Conservation (phyloP, 129 eudicot genomes). For the Helianthus annuus region HanXRQr2.0-SUNRISE NC_035449.2:3581657-3582156, state of each 20-base stretch:
- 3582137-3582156: conserved; percentile 44
- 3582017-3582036: conserved; percentile 6
- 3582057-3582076: conserved; percentile 16
- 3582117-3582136: conserved; percentile 60
- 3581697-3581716: not conserved
- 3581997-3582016: conserved; percentile 21
- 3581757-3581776: conserved; percentile 19
- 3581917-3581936: conserved; percentile 19
- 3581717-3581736: conserved; percentile 17
- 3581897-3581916: conserved; percentile 4
- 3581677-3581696: too few relatives aligned
- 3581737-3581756: conserved; percentile 3
- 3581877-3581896: conserved; percentile 10
- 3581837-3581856: too few relatives aligned
- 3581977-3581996: not conserved
- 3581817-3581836: not conserved
- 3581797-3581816: conserved; percentile 24
- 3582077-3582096: conserved; percentile 36
- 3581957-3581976: conserved; percentile 19
- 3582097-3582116: conserved; percentile 28
- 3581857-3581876: conserved; percentile 15
- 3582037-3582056: conserved; percentile 19
- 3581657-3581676: too few relatives aligned
- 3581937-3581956: conserved; percentile 15
- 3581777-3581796: conserved; percentile 11